Conservation (phyloP, 1,139 yeast species). For the Candida sojae region DNA sequence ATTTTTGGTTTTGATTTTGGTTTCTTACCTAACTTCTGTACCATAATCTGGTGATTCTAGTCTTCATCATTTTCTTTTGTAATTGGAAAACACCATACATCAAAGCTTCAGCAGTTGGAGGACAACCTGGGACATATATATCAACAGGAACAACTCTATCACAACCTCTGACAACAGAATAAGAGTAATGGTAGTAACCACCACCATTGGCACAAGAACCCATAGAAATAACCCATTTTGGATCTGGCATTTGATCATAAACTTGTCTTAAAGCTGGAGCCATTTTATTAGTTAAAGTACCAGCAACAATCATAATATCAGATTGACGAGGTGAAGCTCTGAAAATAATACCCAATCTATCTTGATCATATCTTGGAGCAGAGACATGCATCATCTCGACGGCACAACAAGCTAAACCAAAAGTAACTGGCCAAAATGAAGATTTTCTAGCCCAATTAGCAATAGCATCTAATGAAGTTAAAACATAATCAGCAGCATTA, state of each 20-base stretch:
- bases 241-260: conserved; percentile 93
- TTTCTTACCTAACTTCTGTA: conserved; percentile 55
- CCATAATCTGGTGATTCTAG: conserved; percentile 83
- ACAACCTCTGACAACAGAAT: conserved; percentile 88
- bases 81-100: conserved; percentile 89
- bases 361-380: conserved; percentile 91
- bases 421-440: conserved; percentile 92
- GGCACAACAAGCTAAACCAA: conserved; percentile 91
- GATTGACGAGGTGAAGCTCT: conserved; percentile 95
- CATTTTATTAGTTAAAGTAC: conserved; percentile 90
- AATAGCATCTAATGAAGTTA: conserved; percentile 80
- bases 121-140: conserved; percentile 91
- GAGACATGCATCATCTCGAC: conserved; percentile 97
- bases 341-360: conserved; percentile 89
- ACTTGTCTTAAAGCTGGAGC: conserved; percentile 93
- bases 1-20: too few species aligned
- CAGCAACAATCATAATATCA: conserved; percentile 92
- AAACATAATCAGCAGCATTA: conserved; percentile 72
- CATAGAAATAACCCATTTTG: conserved; percentile 90
- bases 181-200: conserved; percentile 89
- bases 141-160: conserved; percentile 89
- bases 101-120: conserved; percentile 89
- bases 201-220: conserved; percentile 96
- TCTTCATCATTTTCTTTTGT: conserved; percentile 86
- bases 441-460: conserved; percentile 94